phyloP scores from a whole-genome alignment of 2,329 filamentous ascomycete species.

The Aspergillus costaricaensis region DNA sequence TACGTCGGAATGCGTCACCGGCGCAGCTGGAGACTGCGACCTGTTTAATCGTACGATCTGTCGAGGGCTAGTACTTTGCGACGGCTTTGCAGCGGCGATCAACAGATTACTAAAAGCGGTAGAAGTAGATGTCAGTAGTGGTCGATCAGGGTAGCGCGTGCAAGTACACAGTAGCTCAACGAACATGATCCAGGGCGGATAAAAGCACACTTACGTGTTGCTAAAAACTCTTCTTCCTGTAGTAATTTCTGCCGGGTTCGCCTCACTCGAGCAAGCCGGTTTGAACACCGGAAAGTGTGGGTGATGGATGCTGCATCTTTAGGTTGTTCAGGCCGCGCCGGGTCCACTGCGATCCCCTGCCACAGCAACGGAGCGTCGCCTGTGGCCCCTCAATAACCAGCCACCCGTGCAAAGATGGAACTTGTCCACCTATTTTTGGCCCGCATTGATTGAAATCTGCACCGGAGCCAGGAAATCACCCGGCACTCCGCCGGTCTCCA shows the following conservation, averaged over 20 bases:
- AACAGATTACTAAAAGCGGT: constrained; percentile 40
- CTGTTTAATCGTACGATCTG: constrained; percentile 6
- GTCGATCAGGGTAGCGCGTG: background rate
- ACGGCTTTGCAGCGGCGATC: constrained; percentile 22
- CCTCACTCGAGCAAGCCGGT: constrained; percentile 4
- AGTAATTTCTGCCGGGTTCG: background rate
- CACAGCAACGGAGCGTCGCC: constrained; percentile 34
- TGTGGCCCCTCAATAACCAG: constrained; percentile 13
- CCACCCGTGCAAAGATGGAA: constrained; percentile 12
- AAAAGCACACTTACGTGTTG: background rate
- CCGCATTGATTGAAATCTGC: background rate
- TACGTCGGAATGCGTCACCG: background rate
- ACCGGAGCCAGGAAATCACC: background rate
- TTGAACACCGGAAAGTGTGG: constrained; percentile 1
- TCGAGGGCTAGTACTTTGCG: constrained; percentile 11
- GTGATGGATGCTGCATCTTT: constrained; percentile 8
- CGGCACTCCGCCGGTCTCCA: constrained; percentile 6
- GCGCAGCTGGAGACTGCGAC: background rate
- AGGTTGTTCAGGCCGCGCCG: constrained; percentile 21
- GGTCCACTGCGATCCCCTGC: constrained; percentile 36
- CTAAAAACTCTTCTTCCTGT: background rate
- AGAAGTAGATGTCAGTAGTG: constrained; percentile 6
- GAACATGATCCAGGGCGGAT: background rate
- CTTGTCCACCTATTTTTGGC: constrained; percentile 8
- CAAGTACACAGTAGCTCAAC: background rate